phyloP scores from a whole-genome alignment of 1,139 yeast genomes.

The Spencermartinsiella ligniputridi region DNA sequence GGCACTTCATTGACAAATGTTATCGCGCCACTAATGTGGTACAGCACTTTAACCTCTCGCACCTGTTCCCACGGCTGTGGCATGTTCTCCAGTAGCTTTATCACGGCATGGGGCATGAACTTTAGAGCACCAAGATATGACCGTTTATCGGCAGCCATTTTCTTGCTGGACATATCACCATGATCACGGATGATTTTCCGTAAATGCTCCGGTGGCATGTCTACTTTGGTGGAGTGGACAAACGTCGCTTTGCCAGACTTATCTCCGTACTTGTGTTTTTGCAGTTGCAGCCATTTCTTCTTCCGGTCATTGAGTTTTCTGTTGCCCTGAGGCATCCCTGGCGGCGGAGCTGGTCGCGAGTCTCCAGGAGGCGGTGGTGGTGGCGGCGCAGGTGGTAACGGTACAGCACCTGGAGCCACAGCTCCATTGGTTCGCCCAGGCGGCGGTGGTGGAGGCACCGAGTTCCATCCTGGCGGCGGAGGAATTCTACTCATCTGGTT shows the following conservation, averaged over 20 bases:
- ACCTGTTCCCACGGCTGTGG: slow-evolving; percentile 98
- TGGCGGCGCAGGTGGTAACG: slow-evolving; percentile 18
- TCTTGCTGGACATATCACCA: slow-evolving; percentile 77
- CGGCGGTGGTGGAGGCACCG: slow-evolving; percentile 28
- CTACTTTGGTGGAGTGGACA: slow-evolving; percentile 61
- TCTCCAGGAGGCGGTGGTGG: slow-evolving; percentile 19
- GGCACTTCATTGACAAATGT: slow-evolving; percentile 94
- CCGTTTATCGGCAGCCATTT: slow-evolving; percentile 81
- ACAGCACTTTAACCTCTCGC: slow-evolving; percentile 81
- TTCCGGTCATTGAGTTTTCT: slow-evolving; percentile 40
- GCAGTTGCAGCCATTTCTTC: slow-evolving; percentile 61
- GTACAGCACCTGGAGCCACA: slow-evolving; percentile 10
- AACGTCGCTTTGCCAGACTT: slow-evolving; percentile 39
- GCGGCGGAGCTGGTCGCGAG: slow-evolving; percentile 32
- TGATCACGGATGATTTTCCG: slow-evolving; percentile 81
- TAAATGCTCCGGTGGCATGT: slow-evolving; percentile 93
- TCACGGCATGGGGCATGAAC: slow-evolving; percentile 91
- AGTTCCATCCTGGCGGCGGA: slow-evolving; percentile 27
- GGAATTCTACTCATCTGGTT: slow-evolving; percentile 5
- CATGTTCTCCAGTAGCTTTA: slow-evolving; percentile 89
- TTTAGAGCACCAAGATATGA: slow-evolving; percentile 88
- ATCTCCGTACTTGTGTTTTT: slow-evolving; percentile 48
- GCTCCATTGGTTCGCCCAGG: slow-evolving; percentile 2
- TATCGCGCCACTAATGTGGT: slow-evolving; percentile 90
- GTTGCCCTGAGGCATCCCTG: slow-evolving; percentile 18